These are phyloP conservation scores for Gnomoniopsis sp. DNA, from an alignment of 2,329 filamentous ascomycete genomes.

Conservation along the genomic window DNA sequence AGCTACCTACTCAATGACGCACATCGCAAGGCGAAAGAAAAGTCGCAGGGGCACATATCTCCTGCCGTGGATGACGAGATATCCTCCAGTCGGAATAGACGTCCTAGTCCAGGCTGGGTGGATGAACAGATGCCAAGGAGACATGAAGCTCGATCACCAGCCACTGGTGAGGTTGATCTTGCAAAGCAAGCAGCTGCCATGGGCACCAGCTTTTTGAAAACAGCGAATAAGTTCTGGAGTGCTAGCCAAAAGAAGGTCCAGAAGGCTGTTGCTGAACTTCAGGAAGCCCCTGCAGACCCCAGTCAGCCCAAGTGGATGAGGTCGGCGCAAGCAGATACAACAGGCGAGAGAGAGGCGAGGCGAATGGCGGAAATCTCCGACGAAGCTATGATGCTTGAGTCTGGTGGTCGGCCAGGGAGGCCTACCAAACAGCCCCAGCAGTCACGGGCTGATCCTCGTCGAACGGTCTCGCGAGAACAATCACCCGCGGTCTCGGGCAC, in stretches of 20 bases:
- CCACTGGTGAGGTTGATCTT: conserved; percentile 65
- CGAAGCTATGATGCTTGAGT: conserved; percentile 78
- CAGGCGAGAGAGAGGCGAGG: conserved; percentile 28
- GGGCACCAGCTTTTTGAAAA: conserved; percentile 83
- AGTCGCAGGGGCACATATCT: conserved; percentile 43
- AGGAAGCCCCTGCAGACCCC: conserved; percentile 66
- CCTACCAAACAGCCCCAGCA: conserved; percentile 28
- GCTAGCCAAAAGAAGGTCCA: conserved; percentile 89
- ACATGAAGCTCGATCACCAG: conserved; percentile 54
- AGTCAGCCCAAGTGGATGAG: conserved; percentile 95
- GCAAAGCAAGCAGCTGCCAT: conserved; percentile 78
- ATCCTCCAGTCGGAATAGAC: conserved; percentile 33
- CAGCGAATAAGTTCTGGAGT: conserved; percentile 94
- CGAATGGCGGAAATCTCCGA: conserved; percentile 51
- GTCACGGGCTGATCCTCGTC: conserved; percentile 27
- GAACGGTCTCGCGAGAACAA: conserved; percentile 39
- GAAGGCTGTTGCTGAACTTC: conserved; percentile 85
- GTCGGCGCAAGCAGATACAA: conserved; percentile 54
- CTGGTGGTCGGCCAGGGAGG: conserved; percentile 53
- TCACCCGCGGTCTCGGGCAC: conserved; percentile 46
- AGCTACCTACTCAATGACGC: conserved; percentile 89
- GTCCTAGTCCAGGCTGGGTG: conserved; percentile 59
- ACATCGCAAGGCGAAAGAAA: conserved; percentile 76
- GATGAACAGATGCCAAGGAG: conserved; percentile 49
- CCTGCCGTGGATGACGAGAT: conserved; percentile 31